Conservation (phyloP, 169 alveolate genomes). For the Plasmodium vinckei region DNA sequence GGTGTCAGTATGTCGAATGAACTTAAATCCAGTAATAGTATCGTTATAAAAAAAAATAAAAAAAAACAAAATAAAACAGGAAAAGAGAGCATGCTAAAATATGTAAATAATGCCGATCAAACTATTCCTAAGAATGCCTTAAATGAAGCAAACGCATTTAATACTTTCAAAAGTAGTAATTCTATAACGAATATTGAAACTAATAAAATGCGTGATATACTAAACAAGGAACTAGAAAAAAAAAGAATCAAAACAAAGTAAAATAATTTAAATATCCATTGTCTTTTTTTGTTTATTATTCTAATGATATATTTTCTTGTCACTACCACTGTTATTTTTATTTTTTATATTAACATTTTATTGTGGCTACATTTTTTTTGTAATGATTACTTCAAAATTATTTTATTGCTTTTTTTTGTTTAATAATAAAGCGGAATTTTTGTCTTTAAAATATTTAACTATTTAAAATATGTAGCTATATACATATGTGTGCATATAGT, state of each 20-base stretch:
- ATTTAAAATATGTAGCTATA: too few relatives aligned
- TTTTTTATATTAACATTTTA: background rate
- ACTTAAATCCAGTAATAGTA: constrained; percentile 14
- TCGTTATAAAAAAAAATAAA: constrained; percentile 11
- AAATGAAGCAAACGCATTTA: constrained; percentile 20
- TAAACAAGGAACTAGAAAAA: constrained; percentile 62
- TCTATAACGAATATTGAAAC: constrained; percentile 55
- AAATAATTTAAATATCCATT: background rate
- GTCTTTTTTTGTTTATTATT: background rate
- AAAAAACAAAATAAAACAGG: constrained; percentile 16
- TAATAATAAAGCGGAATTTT: too few relatives aligned
- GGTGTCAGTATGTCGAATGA: background rate
- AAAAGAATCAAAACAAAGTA: constrained; percentile 37
- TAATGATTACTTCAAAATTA: too few relatives aligned
- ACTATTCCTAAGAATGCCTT: constrained; percentile 4
- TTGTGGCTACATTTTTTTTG: too few relatives aligned
- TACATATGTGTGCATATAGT: too few relatives aligned
- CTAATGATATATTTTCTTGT: too few relatives aligned
- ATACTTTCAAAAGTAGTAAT: constrained; percentile 10
- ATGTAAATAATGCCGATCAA: constrained; percentile 29
- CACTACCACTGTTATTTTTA: constrained; percentile 3
- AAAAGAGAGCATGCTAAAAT: constrained; percentile 15
- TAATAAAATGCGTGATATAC: constrained; percentile 60
- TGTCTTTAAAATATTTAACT: too few relatives aligned
- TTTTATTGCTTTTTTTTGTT: too few relatives aligned